phyloP scores from a whole-genome alignment of 1,139 yeast species.

The Hyphopichia burtonii region DNA sequence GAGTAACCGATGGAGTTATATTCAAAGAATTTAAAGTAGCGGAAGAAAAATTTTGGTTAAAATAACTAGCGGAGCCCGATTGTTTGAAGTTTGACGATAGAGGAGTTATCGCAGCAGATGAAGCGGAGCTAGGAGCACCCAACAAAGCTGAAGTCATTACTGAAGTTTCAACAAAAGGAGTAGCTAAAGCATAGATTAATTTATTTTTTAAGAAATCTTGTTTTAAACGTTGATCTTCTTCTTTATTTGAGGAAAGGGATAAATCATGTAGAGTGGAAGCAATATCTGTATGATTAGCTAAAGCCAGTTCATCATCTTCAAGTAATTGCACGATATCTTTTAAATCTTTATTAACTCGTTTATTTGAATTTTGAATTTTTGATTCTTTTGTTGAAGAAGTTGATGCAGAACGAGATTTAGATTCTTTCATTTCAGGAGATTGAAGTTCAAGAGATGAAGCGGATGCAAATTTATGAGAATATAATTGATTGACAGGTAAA shows the following conservation, averaged over 20 bases:
- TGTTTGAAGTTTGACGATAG: constrained; percentile 1
- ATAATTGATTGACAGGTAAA: constrained; percentile 29
- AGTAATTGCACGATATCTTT: constrained; percentile 44
- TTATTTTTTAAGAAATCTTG: constrained; percentile 49
- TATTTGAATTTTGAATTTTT: constrained; percentile 1
- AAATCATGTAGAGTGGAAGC: constrained; percentile 59
- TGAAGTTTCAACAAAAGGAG: constrained; percentile 66
- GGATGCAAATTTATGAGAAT: constrained; percentile 10
- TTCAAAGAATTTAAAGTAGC: constrained; percentile 16
- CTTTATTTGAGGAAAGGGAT: constrained; percentile 41
- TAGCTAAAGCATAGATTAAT: constrained; percentile 66
- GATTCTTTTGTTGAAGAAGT: background rate
- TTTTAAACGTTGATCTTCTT: constrained; percentile 22
- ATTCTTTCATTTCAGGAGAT: background rate
- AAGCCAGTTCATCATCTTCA: constrained; percentile 32
- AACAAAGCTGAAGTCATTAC: constrained; percentile 42
- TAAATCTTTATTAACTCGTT: constrained; percentile 29
- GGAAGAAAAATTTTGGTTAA: constrained; percentile 11
- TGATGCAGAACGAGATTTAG: background rate
- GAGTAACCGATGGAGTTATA: constrained; percentile 6
- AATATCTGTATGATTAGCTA: constrained; percentile 32
- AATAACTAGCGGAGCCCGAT: background rate
- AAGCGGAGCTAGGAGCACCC: constrained; percentile 5
- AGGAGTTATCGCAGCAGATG: constrained; percentile 2
- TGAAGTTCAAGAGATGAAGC: constrained; percentile 1